phyloP scores from a whole-genome alignment of 805 yeast genomes.

The Debaryomyces castellii region DNA sequence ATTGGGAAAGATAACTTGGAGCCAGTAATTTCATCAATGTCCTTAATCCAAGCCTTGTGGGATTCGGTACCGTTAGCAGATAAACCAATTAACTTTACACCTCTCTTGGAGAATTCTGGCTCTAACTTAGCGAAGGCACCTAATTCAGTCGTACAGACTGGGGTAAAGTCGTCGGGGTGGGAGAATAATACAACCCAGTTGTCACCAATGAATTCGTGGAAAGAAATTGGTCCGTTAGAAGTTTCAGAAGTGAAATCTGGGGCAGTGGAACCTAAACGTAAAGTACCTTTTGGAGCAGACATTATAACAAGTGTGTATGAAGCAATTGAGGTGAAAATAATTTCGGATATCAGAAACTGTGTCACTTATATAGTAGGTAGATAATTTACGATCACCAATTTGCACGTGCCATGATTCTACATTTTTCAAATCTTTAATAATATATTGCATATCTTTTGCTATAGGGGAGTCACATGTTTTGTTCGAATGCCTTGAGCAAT shows the following conservation, averaged over 20 bases:
- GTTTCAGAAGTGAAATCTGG: conserved; percentile 87
- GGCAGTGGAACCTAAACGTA: conserved; percentile 78
- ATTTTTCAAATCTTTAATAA: not conserved
- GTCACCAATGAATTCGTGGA: conserved; percentile 84
- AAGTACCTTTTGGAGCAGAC: conserved; percentile 14
- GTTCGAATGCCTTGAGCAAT: not conserved
- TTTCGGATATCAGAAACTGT: not conserved
- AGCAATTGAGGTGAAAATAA: not conserved
- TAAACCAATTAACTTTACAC: conserved; percentile 84
- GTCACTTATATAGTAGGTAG: not conserved
- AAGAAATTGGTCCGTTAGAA: conserved; percentile 78
- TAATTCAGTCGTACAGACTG: conserved; percentile 94
- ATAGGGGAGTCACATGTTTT: not conserved
- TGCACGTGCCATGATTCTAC: conserved; percentile 18
- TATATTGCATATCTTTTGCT: not conserved
- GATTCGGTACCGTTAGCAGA: conserved; percentile 81
- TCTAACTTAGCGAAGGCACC: conserved; percentile 90
- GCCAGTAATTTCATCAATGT: conserved; percentile 84
- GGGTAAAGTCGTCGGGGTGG: conserved; percentile 96
- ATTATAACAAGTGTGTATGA: not conserved
- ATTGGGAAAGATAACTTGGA: conserved; percentile 82
- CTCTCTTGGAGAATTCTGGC: conserved; percentile 84
- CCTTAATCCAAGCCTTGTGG: conserved; percentile 86
- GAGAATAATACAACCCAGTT: conserved; percentile 88
- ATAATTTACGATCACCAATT: conserved; percentile 14